These are phyloP conservation scores for Globisporangium echinulatum DNA, from an alignment of 352 stramenopile species.

Conservation along the genomic window DNA sequence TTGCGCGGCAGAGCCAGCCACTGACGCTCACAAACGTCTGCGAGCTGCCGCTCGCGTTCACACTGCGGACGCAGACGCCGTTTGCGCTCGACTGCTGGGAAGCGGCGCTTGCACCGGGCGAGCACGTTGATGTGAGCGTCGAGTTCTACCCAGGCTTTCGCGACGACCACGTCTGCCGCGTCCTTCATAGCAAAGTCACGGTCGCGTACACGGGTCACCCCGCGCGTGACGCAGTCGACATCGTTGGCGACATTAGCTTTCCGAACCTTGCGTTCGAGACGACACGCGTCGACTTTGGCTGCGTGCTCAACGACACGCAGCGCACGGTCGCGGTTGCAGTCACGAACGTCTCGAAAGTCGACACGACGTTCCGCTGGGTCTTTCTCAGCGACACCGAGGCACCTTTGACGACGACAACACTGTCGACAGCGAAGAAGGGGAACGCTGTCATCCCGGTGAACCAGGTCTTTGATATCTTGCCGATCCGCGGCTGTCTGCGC, in stretches of 20 bases:
- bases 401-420: constrained; percentile 47
- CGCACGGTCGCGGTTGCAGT: constrained; percentile 82
- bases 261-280: constrained; percentile 92
- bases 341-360: constrained; percentile 89
- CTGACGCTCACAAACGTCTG: constrained; percentile 86
- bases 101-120: constrained; percentile 70
- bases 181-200: constrained; percentile 80
- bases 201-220: constrained; percentile 87
- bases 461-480: constrained; percentile 94
- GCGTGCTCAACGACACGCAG: constrained; percentile 93
- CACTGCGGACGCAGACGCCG: constrained; percentile 82
- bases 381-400: constrained; percentile 84
- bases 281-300: constrained; percentile 90
- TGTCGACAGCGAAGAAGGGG: constrained; percentile 46
- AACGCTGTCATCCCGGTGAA: constrained; percentile 89
- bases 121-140: constrained; percentile 79
- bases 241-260: constrained; percentile 91
- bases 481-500: constrained; percentile 80
- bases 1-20: constrained; percentile 56
- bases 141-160: constrained; percentile 93
- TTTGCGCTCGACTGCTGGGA: constrained; percentile 92
- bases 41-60: constrained; percentile 87
- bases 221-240: constrained; percentile 84
- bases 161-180: constrained; percentile 85
- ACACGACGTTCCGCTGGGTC: constrained; percentile 88